Evolutionary conservation across 2,329 filamentous ascomycete genomes (phyloP), one percentile per base, ranked within the genome.

Genomic region (Apiospora arundinis): DNA sequence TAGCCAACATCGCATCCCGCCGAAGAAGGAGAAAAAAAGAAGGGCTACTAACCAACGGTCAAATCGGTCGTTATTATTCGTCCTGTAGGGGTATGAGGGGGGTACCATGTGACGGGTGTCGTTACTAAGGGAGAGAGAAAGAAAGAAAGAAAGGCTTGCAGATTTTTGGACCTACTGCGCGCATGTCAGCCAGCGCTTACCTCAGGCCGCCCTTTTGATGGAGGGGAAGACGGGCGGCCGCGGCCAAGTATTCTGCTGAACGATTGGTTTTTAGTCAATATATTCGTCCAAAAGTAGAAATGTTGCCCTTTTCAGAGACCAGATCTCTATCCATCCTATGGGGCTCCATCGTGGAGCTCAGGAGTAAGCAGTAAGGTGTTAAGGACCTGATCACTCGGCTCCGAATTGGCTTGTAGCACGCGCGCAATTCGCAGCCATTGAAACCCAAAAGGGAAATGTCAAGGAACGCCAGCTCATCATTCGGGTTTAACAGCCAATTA

Each of bases 111-210:
- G 32, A 40, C 32, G 18, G 3, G 40, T 40, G n/a, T 40, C 11
- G 9, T 40, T 23, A 63, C 18, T 40, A 40, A 63, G 16, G 18
- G 32, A 23, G 3, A 32, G 4, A 21, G 9, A n/a, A 23, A n/a
- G 37, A 7, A 2, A 6, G 32, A 32, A n/a, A n/a, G n/a, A n/a
- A n/a, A n/a, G n/a, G n/a, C 8, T 8, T 37, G 16, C 28, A n/a
- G 42, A n/a, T n/a, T n/a, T n/a, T n/a, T 32, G 32, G 32, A 32
- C 6, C 32, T 32, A 6, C n/a, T 14, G 56, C 4, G 21, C 37
- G 56, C n/a, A n/a, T 63, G 56, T 63, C 32, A 63, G 56, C 56
- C 21, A 63, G 28, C 21, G 32, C 56, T 63, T 63, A 63, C 28
- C 7, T n/a, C 16, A 40, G 21, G 56, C 28, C 56, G 28, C 32